Evolutionary conservation across 1,284 basidiomycete genomes (phyloP).

Genomic region (Cutaneotrichosporon mucoides): DNA sequence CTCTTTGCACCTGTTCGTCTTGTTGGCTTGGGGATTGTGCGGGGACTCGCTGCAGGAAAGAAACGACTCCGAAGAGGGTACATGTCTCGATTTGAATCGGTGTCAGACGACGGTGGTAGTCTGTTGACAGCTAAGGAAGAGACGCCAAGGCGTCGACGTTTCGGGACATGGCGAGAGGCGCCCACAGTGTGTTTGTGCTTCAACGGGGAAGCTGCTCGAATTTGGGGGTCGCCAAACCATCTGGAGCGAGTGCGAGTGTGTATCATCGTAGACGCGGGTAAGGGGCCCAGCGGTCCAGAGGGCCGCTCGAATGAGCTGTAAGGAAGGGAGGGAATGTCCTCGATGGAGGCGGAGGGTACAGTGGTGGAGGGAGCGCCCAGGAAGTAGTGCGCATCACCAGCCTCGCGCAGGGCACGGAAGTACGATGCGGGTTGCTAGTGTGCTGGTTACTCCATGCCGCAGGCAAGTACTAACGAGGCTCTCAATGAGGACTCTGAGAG

Average conservation of each 20-base stretch:
- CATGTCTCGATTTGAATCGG: slow-evolving; percentile 10
- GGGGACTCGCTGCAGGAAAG: neutral
- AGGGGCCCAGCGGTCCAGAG: neutral
- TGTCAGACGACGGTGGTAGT: slow-evolving; percentile 10
- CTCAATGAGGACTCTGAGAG: too few species aligned
- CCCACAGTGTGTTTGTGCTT: slow-evolving; percentile 27
- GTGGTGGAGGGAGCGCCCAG: too few species aligned
- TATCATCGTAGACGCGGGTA: slow-evolving; percentile 4
- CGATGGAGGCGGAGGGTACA: too few species aligned
- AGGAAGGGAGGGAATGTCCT: too few species aligned
- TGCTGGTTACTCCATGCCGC: too few species aligned
- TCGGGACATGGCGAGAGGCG: slow-evolving; percentile 25
- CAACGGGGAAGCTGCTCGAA: slow-evolving; percentile 27
- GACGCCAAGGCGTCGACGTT: slow-evolving; percentile 32
- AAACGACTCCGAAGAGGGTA: slow-evolving; percentile 1
- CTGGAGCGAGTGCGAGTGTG: slow-evolving; percentile 9
- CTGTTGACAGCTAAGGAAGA: slow-evolving; percentile 17
- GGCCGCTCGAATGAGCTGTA: too few species aligned
- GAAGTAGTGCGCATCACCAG: too few species aligned
- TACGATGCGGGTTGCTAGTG: too few species aligned
- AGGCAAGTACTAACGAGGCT: too few species aligned
- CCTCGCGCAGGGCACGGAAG: too few species aligned
- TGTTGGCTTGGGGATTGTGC: slow-evolving; percentile 14
- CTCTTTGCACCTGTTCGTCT: neutral
- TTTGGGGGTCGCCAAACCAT: slow-evolving; percentile 20